These are phyloP conservation scores for Meredithiella fracta DNA, from an alignment of 2,329 filamentous ascomycete species.

Conservation along the genomic window DNA sequence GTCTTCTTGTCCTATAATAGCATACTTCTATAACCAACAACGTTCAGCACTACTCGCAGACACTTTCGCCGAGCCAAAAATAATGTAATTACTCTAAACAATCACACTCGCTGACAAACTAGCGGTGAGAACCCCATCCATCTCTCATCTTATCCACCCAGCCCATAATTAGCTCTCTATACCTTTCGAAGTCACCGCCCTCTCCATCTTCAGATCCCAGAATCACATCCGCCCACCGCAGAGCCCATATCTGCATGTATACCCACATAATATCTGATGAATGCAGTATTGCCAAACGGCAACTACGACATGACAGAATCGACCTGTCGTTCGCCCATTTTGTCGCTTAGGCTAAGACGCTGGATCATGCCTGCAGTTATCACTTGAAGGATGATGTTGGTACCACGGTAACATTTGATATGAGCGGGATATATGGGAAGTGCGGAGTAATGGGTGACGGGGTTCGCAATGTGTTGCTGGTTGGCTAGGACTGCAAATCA, in stretches of 20 bases:
- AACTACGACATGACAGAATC: no score
- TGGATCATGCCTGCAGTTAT: background rate
- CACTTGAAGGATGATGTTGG: background rate
- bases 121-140: background rate
- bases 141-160: background rate
- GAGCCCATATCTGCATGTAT: no score
- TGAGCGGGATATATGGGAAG: background rate
- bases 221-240: no score
- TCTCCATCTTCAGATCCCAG: background rate
- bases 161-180: background rate
- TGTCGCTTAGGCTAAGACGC: no score
- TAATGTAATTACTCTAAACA: background rate
- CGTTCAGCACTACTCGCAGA: no score
- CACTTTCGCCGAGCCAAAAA: background rate
- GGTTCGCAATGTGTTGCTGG: no score
- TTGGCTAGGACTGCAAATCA: no score
- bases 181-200: background rate
- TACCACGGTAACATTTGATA: background rate
- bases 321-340: no score
- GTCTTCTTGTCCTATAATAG: background rate
- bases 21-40: background rate
- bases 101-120: background rate
- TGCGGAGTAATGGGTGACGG: no score
- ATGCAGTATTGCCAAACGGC: no score
- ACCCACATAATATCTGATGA: no score